Base-by-base conservation (phyloP, 2,329 filamentous ascomycete genomes). In the Zymoseptoria brevis region DNA sequence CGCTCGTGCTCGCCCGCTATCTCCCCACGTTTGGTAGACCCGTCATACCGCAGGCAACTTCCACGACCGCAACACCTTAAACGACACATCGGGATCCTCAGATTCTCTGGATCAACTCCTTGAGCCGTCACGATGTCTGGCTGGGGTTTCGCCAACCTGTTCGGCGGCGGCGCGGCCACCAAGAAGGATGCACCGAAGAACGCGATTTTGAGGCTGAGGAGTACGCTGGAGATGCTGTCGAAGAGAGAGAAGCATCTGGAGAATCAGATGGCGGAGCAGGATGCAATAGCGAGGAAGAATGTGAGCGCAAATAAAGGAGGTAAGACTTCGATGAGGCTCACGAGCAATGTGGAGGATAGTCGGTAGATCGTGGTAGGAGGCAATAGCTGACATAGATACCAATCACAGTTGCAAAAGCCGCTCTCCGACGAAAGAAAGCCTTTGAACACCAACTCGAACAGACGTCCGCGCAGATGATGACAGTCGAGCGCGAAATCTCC, bases 121-220 rank as follows among this genome's bases (percentile, higher is more conserved):
- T 54, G 30, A 19, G 52, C 35, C 45, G 56, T 29, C 55, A 69
- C 61, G 57, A 64, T 68, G 77, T 89, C 71, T 54, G 71, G 76
- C 69, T 80, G 78, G 78, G 77, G 78, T 60, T 71, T 79, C 63
- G 75, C 89, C 88, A 85, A 88, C 78, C 64, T 72, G 3, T 96
- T 92, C 90, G 96, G 96, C 75, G 91, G 93, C 76, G 69, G 70
- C 57, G 83, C 84, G 70, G 86, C 87, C 68, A 87, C 91, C 78
- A 90, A 90, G 82, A 96, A 95, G 80, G 90, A 96, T 78, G 88
- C 86, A 61, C 90, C 94, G 59, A 99, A 99, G 83, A 94, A 96
- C 80, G 94, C 94, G 67, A 99, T 99, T 71, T 81, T 99, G 59
- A 84, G 84, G 61, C 80, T 99, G 71, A 86, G 94, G 68, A 83